Base-by-base conservation (phyloP, 805 yeast species). In the Lachancea sp. region DNA sequence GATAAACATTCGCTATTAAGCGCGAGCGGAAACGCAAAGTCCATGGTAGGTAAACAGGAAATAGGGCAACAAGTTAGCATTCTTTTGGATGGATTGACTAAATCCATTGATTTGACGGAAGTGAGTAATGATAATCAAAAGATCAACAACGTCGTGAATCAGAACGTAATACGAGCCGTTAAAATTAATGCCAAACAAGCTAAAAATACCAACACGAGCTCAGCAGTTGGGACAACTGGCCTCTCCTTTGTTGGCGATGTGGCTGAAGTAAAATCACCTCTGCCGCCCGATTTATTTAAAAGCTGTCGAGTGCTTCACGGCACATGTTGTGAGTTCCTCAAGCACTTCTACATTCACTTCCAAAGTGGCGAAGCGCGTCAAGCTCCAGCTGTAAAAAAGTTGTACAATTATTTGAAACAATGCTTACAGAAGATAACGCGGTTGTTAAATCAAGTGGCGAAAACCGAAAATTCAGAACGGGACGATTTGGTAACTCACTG, bases 311-410 rank as follows among this genome's bases (percentile, higher is more conserved):
- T 81, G 30, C 69, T 81, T 12, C 89, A 84, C 55, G 75, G 81
- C 1, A 81, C 92, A 0, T 77, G 89, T 2, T 70, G 80, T 26
- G 94, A 83, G 57, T 84, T 83, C 55, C 60, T 84, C 29, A 74
- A 77, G 42, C 94, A 83, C 56, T 84, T 83, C 56, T 84, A 89
- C 83, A 55, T 71, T 1, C 80, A 77, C 54, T 75, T 75, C 50
- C 73, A 72, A 45, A 68, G 74, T 37, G 70, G 73, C 29, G 69
- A 67, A 41, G 61, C 71, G 2, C 58, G 71, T 29, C 72, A 72
- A 37, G 74, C 74, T 0, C 43, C 46, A 1, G 52, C 63, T 7
- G 57, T 78, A 23, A 67, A 70, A 38, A 71, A 68, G 36, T 61
- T 79, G 20, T 75, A 70, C 40, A 61, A 60, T 21, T 70, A 77